Evolutionary conservation across 169 alveolate genomes (phyloP), one percentile per base, ranked within the genome.

Genomic region (Plasmodium ovale): DNA sequence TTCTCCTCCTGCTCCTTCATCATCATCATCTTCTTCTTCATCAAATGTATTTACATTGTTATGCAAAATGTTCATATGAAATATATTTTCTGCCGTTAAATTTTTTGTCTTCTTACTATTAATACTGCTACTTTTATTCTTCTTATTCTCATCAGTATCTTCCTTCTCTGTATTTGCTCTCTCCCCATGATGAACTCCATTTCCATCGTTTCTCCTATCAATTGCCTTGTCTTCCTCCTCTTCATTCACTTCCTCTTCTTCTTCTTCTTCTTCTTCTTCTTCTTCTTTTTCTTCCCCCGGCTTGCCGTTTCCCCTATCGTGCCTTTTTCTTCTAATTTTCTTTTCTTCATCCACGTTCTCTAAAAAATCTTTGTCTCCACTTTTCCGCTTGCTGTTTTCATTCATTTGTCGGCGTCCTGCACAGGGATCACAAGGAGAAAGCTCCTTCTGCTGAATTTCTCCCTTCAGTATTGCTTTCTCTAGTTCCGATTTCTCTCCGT

Each of bases 21-120:
- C 91, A 19, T 67, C 87, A 25, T 85, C 91, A n/a, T 85, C 91
- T 49, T 85, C 91, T 31, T 84, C 91, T 71, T 85, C 91, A 85
- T 85, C 91, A 69, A 85, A 85, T 14, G 87, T 85, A 37, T 85
- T 85, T 6, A 85, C 87, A 85, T 85, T 85, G 58, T 85, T 85
- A 51, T 85, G 91, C 56, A 85, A 68, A 27, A 85, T 56, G 21
- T 85, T 85, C 91, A 85, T 85, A 39, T 74, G 69, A 7, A 85
- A 85, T 12, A 85, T 85, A 85, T 85, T 85, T 56, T 85, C 91
- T 3, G 77, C 91, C 23, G 91, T 85, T 85, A 85, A 69, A 16
- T 39, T 12, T 69, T 67, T 69, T 42, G 51, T 53, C 10, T 85
- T 85, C 27, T 85, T 85, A 67, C 56, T 68, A 58, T 23, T 44